Evolutionary conservation across 2,329 filamentous ascomycete species (phyloP).

Genomic region (Nemania serpens): DNA sequence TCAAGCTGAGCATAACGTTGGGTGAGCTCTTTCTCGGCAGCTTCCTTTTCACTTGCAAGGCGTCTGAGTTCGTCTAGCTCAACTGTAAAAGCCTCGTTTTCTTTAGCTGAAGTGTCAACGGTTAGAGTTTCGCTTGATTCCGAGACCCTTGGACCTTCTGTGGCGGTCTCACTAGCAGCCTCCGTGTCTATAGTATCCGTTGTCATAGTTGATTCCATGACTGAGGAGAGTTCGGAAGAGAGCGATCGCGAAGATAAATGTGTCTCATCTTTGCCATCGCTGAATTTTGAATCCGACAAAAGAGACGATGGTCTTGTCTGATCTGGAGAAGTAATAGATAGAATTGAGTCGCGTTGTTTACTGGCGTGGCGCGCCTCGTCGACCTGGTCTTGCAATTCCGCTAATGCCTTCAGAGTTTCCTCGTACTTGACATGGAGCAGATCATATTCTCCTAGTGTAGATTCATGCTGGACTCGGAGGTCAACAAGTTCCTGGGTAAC

Average conservation of each 20-base stretch:
- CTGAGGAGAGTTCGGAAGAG: constrained; percentile 91
- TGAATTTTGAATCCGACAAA: constrained; percentile 77
- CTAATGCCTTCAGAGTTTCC: constrained; percentile 78
- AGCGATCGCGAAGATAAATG: constrained; percentile 85
- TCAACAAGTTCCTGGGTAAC: constrained; percentile 92
- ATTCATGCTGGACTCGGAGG: constrained; percentile 87
- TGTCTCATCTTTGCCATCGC: constrained; percentile 68
- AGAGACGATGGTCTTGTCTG: constrained; percentile 74
- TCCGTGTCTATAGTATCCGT: constrained; percentile 67
- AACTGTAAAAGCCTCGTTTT: constrained; percentile 54
- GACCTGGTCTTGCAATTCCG: constrained; percentile 82
- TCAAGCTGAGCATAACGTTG: constrained; percentile 84
- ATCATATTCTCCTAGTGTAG: constrained; percentile 79
- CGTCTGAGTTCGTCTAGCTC: constrained; percentile 75
- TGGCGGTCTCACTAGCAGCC: constrained; percentile 38
- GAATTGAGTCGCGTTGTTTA: constrained; percentile 58
- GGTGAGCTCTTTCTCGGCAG: constrained; percentile 72
- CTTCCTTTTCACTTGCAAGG: constrained; percentile 76
- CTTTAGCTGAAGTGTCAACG: constrained; percentile 42
- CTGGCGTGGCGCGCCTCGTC: constrained; percentile 75
- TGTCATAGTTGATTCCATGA: constrained; percentile 73
- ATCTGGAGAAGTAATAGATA: constrained; percentile 57
- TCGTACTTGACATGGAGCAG: constrained; percentile 87
- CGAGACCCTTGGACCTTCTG: constrained; percentile 57
- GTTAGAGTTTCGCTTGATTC: constrained; percentile 46